Evolutionary conservation across 495 filamentous ascomycete species (phyloP), one percentile per base, ranked within the genome.

Genomic region (Xylaria sp.): DNA sequence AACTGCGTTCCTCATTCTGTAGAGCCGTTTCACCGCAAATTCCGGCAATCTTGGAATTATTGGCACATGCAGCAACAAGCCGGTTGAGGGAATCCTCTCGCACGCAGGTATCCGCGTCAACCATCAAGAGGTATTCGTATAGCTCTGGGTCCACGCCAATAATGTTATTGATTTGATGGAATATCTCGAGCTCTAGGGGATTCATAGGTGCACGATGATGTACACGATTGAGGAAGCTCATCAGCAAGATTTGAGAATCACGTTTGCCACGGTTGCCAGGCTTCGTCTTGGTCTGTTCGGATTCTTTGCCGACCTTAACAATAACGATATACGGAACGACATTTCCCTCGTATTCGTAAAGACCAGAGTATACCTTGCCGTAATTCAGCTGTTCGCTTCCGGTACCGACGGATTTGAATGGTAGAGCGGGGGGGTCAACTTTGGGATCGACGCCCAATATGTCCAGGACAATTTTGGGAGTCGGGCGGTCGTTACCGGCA

Each of bases 161-260:
- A 75, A 99, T 93, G 78, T 99, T 99, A 84, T 97, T 97, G 85
- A 99, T 95, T 79, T 99, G 96, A 74, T 99, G 95, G 85, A 97
- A 97, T 84, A 98, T 95, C 79, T 99, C 96, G 26, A 99, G 87
- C 80, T 99, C 95, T 31, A 99, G 90, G 12, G 96, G 97, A 52
- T 90, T 93, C 96, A 99, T 99, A 6, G 95, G 90, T 5, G 91
- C 83, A 69, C 94, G 93, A 79, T 99, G 93, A 79, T 99, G 96
- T 19, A 99, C 95, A 62, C 97, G 94, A 82, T 98, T 98, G 74
- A 99, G 88, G 88, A 99, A 98, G 79, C 90, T 92, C 83, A 94
- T 87, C 68, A 90, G 75, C 67, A 93, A 80, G 69, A 98, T 91
- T 81, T 99, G 96, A 19, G 95, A 95, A 82, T 99, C 96, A 85